Percentiles rank a stretch among this genome's conserved stretches.
These are phyloP conservation scores for Colletotrichum neosansevieriae DNA, from an alignment of 2,329 filamentous ascomycete genomes.

Conservation along the genomic window DNA sequence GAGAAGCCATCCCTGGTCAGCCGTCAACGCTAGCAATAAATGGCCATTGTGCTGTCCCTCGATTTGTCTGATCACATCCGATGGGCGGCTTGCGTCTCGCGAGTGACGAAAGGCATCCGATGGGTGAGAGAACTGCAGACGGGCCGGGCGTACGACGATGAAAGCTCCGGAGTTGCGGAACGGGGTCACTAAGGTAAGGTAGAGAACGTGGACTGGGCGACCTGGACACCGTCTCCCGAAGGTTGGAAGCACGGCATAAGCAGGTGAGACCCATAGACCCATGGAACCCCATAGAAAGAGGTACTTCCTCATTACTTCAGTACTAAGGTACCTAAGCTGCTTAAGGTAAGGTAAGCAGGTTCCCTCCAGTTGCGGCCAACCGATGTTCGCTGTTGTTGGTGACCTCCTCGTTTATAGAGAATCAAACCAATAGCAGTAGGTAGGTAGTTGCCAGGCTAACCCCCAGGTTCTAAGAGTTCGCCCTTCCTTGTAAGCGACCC, in stretches of 20 bases:
- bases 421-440: too few species aligned
- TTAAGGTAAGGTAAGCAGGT: too few species aligned
- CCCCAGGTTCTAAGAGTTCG: too few species aligned
- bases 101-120: neutral
- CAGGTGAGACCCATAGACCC: neutral
- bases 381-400: too few species aligned
- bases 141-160: neutral
- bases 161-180: constrained; percentile 17
- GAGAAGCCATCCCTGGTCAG: constrained; percentile 1
- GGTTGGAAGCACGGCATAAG: neutral
- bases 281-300: neutral
- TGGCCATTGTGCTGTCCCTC: neutral
- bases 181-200: constrained; percentile 6
- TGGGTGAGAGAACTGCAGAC: neutral
- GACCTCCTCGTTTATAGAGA: neutral
- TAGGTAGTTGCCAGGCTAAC: too few species aligned
- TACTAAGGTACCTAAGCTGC: too few species aligned
- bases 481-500: neutral
- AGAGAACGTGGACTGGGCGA: neutral
- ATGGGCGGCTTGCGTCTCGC: neutral
- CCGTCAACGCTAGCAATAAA: neutral
- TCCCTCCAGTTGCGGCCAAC: too few species aligned
- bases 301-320: neutral
- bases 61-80: neutral
- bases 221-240: constrained; percentile 1